Evolutionary conservation across 2,329 filamentous ascomycete genomes (phyloP).

Genomic region (Microdochium bolleyi): DNA sequence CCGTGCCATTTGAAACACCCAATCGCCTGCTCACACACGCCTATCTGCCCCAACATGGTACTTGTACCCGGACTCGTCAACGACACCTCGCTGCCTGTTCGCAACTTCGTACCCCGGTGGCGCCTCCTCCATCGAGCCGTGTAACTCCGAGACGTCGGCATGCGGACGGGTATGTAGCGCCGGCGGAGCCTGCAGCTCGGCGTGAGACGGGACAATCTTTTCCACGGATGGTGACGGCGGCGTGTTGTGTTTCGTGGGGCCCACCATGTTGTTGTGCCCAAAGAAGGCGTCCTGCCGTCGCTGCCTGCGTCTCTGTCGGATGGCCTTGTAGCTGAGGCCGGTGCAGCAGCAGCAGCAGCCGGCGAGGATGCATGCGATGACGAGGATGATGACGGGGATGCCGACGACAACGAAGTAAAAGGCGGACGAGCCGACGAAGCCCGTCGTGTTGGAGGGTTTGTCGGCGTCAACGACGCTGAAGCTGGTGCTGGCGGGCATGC

Average conservation of each 20-base stretch:
- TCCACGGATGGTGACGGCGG: no score
- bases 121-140: neutral
- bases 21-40: no score
- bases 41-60: no score
- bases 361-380: neutral
- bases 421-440: neutral
- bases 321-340: neutral
- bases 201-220: no score
- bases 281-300: neutral
- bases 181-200: neutral
- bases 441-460: neutral
- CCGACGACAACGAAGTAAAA: neutral
- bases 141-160: neutral
- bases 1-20: no score
- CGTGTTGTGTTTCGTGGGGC: no score
- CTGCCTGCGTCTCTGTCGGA: neutral
- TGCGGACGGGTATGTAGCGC: neutral
- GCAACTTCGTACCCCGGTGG: neutral
- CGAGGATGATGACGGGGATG: neutral
- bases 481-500: neutral
- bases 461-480: neutral
- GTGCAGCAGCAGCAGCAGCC: neutral
- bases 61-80: neutral
- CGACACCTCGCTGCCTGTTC: neutral
- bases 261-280: neutral